Base-by-base conservation (phyloP, 148 eudicot genomes). In the Salicornia ramosissima region DNA sequence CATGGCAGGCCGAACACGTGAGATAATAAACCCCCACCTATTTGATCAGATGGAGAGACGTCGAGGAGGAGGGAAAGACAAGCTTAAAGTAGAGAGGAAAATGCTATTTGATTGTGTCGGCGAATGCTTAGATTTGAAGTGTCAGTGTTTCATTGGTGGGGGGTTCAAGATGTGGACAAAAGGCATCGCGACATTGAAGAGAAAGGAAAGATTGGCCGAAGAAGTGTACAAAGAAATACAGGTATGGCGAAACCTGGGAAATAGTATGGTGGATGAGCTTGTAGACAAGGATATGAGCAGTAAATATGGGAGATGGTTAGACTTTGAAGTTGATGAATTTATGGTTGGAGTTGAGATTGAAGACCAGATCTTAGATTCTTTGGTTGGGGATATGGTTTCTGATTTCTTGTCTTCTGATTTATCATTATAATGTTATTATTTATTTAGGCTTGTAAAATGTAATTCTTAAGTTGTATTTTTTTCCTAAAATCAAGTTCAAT, bases 251-350 rank as follows among this genome's bases (percentile, higher is more conserved):
- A 75, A 79, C 64, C 76, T 89, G 81, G 82, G 84, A 61, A 84
- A 87, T 29, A 67, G 77, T 65, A 89, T 81, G 91, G 97, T 95
- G 53, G 99, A 95, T 70, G 97, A 91, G 63, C 86, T 91, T 25
- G 90, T 91, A n/a, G 96, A 91, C 76, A 86, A 83, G 72, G 97
- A 95, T 56, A 95, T 95, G 99, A 87, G 96, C 72, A 85, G 82
- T 78, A 74, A 74, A 26, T 68, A 76, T 55, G 91, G 97, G 57
- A 86, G 75, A 77, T 95, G 99, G 99, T 72, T 86, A n/a, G 94
- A 91, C 34, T 89, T 78, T 65, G 88, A 87, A 47, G 81, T 76
- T 11, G 96, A 95, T 74, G 91, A 79, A 45, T 86, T 81, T 72
- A 88, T 80, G 72, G 64, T 91, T 28, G 97, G 90, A 61, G 70